A percentile compares a stretch with the other conserved stretches of the same genome.
Evolutionary conservation across 345 rosid species (phyloP).

Genomic region (Arabis hirsuta): DNA sequence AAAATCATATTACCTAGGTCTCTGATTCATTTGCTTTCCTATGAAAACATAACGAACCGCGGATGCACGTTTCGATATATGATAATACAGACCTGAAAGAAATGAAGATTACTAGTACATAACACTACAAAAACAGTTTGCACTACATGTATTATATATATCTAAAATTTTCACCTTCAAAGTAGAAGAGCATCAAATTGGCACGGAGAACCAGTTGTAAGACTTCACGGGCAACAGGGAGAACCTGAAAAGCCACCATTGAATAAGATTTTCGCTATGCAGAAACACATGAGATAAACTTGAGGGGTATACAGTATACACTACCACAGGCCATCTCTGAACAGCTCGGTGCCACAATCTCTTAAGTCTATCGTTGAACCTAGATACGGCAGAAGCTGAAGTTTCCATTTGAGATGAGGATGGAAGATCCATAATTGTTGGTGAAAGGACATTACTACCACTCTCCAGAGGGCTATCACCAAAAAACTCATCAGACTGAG

Average conservation of each 20-base stretch:
- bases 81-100: constrained; percentile 80
- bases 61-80: constrained; percentile 85
- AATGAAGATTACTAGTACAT: constrained; percentile 2
- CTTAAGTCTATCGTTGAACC: constrained; percentile 60
- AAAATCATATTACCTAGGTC: constrained; percentile 67
- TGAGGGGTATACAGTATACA: constrained; percentile 8
- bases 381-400: constrained; percentile 53
- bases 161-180: constrained; percentile 68
- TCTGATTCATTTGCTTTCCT: constrained; percentile 91
- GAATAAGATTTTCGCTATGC: background rate
- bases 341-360: constrained; percentile 56
- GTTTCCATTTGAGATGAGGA: constrained; percentile 51
- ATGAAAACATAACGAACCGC: constrained; percentile 87
- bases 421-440: constrained; percentile 45
- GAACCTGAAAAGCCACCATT: constrained; percentile 53
- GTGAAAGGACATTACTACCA: constrained; percentile 46
- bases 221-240: constrained; percentile 80
- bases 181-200: constrained; percentile 96
- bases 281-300: constrained; percentile 14
- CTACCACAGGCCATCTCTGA: constrained; percentile 87
- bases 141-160: background rate
- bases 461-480: constrained; percentile 40
- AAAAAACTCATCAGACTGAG: constrained; percentile 54
- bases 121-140: constrained; percentile 12
- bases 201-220: constrained; percentile 82